These are phyloP conservation scores for Alternaria incomplexa DNA, from an alignment of 2,329 filamentous ascomycete genomes.

Conservation along the genomic window DNA sequence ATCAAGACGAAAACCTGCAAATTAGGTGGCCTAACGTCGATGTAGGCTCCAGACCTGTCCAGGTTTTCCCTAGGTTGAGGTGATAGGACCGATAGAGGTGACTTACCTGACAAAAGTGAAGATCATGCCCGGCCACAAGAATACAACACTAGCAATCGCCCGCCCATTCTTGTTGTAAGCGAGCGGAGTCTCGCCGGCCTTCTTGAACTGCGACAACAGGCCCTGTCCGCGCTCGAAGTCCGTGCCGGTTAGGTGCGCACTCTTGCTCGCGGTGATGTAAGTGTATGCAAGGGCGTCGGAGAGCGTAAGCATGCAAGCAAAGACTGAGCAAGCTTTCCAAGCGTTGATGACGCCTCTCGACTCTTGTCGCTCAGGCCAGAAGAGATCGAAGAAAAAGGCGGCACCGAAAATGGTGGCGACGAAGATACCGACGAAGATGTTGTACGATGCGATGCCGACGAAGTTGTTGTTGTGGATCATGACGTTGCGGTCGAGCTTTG, in stretches of 20 bases:
- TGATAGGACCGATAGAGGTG: background rate
- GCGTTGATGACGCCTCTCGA: constrained; percentile 56
- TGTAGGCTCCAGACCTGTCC: background rate
- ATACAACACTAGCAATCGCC: constrained; percentile 59
- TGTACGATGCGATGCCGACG: constrained; percentile 62
- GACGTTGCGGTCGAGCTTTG: constrained; percentile 47
- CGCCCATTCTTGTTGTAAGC: constrained; percentile 58
- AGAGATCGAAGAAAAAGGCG: constrained; percentile 67
- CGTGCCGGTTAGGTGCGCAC: constrained; percentile 56
- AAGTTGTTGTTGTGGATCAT: constrained; percentile 62
- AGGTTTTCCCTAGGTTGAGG: background rate
- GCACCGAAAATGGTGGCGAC: constrained; percentile 65
- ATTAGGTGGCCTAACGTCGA: background rate
- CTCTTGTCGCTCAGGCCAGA: constrained; percentile 64
- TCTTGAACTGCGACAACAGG: constrained; percentile 42
- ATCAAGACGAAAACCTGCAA: background rate
- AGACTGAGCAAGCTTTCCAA: constrained; percentile 60
- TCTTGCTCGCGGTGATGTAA: constrained; percentile 56
- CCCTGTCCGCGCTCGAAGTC: constrained; percentile 35
- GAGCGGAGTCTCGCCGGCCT: constrained; percentile 43
- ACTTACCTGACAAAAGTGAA: constrained; percentile 55
- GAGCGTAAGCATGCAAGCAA: constrained; percentile 56
- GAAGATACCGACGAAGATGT: constrained; percentile 64
- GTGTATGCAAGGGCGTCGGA: constrained; percentile 59
- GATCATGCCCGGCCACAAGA: constrained; percentile 61